Percentiles rank a stretch among this genome's conserved stretches.
Conservation (phyloP, 73 alveolate species). For the Paraurostyla sp. region DNA sequence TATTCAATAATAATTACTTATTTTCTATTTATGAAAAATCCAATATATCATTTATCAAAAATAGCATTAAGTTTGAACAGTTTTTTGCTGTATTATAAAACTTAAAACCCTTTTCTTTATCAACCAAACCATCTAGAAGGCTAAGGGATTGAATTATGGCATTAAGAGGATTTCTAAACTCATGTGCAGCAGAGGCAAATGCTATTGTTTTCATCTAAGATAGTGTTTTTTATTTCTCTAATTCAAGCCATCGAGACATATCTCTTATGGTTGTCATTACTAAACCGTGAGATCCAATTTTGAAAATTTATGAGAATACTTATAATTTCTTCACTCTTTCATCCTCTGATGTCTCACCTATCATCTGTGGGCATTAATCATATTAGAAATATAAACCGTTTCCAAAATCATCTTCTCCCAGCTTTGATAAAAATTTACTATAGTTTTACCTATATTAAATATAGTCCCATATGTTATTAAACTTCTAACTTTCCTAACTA, state of each 20-base stretch:
- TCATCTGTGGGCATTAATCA: too few relatives aligned
- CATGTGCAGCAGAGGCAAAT: slow-evolving; percentile 63
- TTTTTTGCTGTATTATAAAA: slow-evolving; percentile 28
- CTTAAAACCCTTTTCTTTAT: background rate
- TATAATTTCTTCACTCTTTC: background rate
- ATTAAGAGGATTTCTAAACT: slow-evolving; percentile 58
- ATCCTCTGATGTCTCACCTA: too few relatives aligned
- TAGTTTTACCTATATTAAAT: too few relatives aligned
- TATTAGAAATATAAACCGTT: too few relatives aligned
- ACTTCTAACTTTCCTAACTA: too few relatives aligned
- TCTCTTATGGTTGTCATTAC: slow-evolving; percentile 25
- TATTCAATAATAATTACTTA: background rate
- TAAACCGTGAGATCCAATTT: background rate
- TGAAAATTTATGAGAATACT: background rate
- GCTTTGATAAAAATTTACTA: too few relatives aligned
- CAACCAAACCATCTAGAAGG: background rate
- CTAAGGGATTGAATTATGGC: slow-evolving; percentile 15
- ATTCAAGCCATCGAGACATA: slow-evolving; percentile 21
- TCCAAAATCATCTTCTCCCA: too few relatives aligned
- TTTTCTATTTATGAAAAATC: slow-evolving; percentile 57
- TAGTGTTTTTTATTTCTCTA: background rate
- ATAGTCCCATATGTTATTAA: too few relatives aligned
- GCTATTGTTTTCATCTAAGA: slow-evolving; percentile 28
- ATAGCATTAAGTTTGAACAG: slow-evolving; percentile 18
- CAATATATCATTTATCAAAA: slow-evolving; percentile 39